Conservation (phyloP, 2,329 filamentous ascomycete genomes). For the Ascocoryne sarcoides region DNA sequence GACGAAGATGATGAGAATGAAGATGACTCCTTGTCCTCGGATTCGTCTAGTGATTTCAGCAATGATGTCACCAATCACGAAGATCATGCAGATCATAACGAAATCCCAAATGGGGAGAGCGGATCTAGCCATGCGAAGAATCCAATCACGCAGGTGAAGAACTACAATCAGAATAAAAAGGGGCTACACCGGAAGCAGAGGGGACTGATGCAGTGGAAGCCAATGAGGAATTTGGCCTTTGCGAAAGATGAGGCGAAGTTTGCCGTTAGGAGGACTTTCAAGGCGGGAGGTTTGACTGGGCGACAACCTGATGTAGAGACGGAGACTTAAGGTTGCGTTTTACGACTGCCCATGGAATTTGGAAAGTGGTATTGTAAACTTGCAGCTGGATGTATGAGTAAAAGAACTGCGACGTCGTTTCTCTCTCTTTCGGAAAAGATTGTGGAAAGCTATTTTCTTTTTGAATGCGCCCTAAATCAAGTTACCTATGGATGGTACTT, state of each 20-base stretch:
- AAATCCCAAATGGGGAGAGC: conserved; percentile 2
- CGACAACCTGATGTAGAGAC: conserved; percentile 56
- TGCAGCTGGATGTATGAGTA: conserved; percentile 15
- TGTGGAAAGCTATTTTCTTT: neutral
- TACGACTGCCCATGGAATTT: neutral
- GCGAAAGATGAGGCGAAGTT: conserved; percentile 81
- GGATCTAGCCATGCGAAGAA: conserved; percentile 33
- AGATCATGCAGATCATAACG: conserved; percentile 4
- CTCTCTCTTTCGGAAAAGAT: neutral
- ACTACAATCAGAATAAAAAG: conserved; percentile 59
- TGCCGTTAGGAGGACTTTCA: conserved; percentile 65
- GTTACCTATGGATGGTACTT: too few species aligned
- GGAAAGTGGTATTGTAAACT: conserved; percentile 22
- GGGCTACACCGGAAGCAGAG: conserved; percentile 78
- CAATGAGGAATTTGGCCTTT: conserved; percentile 76
- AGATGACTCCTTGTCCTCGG: conserved; percentile 9
- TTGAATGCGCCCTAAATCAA: neutral
- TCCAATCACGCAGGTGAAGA: conserved; percentile 48
- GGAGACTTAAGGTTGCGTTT: conserved; percentile 17
- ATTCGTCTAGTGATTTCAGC: conserved; percentile 39
- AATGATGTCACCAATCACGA: conserved; percentile 42
- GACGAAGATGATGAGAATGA: conserved; percentile 18
- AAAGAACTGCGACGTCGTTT: conserved; percentile 3
- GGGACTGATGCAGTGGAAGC: conserved; percentile 92
- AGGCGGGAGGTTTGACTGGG: conserved; percentile 68